Base-by-base conservation (phyloP, 768 basidiomycete species). In the Mycena crocata region DNA sequence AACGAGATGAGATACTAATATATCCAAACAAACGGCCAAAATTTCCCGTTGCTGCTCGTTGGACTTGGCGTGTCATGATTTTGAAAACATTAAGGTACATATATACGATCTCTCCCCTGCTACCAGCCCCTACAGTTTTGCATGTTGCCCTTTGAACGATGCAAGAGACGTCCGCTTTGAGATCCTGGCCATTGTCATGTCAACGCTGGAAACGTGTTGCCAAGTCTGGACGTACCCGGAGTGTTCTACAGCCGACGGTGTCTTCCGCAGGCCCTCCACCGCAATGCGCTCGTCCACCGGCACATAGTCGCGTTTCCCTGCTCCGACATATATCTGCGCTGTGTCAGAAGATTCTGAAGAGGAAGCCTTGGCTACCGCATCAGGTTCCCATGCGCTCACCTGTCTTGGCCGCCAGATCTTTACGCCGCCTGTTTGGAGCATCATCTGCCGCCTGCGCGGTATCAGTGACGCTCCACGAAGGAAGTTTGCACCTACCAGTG, bases 351-450 rank as follows among this genome's bases (percentile, higher is more conserved):
- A n/a, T n/a, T n/a, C n/a, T n/a, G n/a, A n/a, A n/a, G n/a, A n/a
- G n/a, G n/a, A n/a, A n/a, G n/a, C 42, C 32, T 58, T 62, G 40
- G 32, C 32, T 57, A 60, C 57, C 35, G 51, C 45, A 61, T 67
- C 57, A 59, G 9, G 37, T 45, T 23, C 60, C 54, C 50, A 64
- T 50, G 71, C 80, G 70, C 80, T 62, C 77, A 91, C 91, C 85
- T 94, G 93, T 73, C 91, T 84, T 37, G 93, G 94, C 48, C 93
- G 86, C 94, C 96, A 97, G 71, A 97, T 97, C 80, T 96, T 96
- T 67, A 97, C 94, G 54, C 94, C 94, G 24, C 89, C 92, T 32
- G 90, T 85, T 73, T 93, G 90, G 49, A 97, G 81, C 95, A 96
- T 96, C 92, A 96, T 93, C 90, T 96, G 73, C 21, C 92, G 96